Evolutionary conservation across 108 stramenopile species (phyloP), one percentile per base, ranked within the genome.

Genomic region (Mediolabrus comicus): DNA sequence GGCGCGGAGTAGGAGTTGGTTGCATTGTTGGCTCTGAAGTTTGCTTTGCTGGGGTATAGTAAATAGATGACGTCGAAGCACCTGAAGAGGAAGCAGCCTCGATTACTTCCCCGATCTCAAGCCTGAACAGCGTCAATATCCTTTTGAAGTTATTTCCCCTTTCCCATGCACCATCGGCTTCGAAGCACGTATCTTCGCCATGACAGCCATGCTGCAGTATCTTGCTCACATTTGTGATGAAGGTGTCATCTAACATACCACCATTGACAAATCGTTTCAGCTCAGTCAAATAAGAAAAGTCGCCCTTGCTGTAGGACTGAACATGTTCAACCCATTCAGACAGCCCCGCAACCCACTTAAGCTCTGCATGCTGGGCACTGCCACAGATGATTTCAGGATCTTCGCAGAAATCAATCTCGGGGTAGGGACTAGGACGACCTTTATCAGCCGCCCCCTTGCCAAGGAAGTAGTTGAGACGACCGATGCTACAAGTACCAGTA

Each of bases 291-390:
- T 73, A 73, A 29, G 65, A 57, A 64, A 55, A 73, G 7, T 65
- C 77, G 7, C 53, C 63, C 38, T 65, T 57, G 19, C 59, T 67
- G 66, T 78, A 72, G 53, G 31, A 66, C 33, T 78, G 77, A 27
- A 78, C 39, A 28, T 14, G 34, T 28, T 61, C 68, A 17, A 78
- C 65, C 78, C 76, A 77, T 7, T 71, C 71, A 36, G 71, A 65
- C 76, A 77, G 71, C 5, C 76, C 78, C 2, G 78, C 71, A 13
- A 79, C 73, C 78, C 78, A 79, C 16, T 79, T 79, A 11, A 79
- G 51, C 56, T 73, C 77, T 17, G 60, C 53, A 35, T 70, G 53
- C 34, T 65, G 64, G 25, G 65, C 62, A 30, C 80, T 72, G 13
- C 71, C 76, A 19, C 77, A 78, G 16, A 78, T 78, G 3, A 65